Conservation (phyloP, 2,329 filamentous ascomycete genomes). For the Talaromyces sp. region DNA sequence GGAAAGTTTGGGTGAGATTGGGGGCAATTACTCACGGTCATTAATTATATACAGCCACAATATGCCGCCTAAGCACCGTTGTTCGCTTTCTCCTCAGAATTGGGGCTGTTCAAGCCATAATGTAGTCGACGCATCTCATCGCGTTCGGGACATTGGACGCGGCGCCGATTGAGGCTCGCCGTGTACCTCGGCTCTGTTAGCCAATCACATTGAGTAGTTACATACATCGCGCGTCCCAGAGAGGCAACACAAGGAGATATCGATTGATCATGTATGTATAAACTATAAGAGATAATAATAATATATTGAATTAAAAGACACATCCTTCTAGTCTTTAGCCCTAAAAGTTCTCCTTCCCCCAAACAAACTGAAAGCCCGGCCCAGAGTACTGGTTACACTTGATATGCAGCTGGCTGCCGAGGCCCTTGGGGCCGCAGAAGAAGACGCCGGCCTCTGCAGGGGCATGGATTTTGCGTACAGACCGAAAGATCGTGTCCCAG, state of each 20-base stretch:
- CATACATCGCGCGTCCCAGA: background rate
- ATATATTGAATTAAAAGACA: background rate
- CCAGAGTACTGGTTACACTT: constrained; percentile 88
- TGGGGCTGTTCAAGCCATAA: too few species aligned
- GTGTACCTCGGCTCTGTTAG: background rate
- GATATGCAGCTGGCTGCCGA: constrained; percentile 71
- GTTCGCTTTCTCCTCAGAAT: too few species aligned
- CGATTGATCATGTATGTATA: background rate
- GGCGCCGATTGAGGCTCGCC: background rate
- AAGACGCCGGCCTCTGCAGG: constrained; percentile 72
- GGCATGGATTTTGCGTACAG: constrained; percentile 71
- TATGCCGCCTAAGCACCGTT: background rate
- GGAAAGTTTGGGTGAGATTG: background rate
- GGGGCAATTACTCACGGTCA: background rate
- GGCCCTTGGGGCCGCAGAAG: constrained; percentile 77
- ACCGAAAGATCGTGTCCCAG: constrained; percentile 86
- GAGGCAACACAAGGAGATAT: background rate
- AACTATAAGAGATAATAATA: background rate
- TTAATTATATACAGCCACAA: constrained; percentile 1
- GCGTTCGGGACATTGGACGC: too few species aligned
- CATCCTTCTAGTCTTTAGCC: background rate
- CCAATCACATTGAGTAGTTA: background rate
- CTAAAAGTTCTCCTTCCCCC: constrained; percentile 52
- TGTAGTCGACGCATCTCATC: too few species aligned
- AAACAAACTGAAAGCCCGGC: constrained; percentile 59